A percentile compares a stretch with the other conserved stretches of the same genome.
Evolutionary conservation across 257 asterid species (phyloP).

Genomic region (Buddleja alternifolia): DNA sequence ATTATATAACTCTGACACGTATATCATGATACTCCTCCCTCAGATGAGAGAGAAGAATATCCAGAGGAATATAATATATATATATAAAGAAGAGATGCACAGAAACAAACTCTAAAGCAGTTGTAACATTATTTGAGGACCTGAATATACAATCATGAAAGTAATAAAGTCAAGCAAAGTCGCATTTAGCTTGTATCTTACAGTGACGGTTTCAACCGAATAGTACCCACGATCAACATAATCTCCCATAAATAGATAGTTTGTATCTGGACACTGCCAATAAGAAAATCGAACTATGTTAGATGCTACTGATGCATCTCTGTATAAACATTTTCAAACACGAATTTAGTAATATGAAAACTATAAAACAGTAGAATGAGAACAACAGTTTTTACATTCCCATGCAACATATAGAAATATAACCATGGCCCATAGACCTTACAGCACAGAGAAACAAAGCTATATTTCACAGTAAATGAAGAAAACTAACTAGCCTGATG

Average conservation of each 20-base stretch:
- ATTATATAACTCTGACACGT: constrained; percentile 2
- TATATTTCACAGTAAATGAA: too few relatives aligned
- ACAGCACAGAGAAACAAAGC: too few relatives aligned
- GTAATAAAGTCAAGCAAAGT: background rate
- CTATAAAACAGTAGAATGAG: background rate
- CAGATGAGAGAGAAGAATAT: background rate
- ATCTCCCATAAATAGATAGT: constrained; percentile 71
- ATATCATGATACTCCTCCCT: background rate
- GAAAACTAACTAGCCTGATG: too few relatives aligned
- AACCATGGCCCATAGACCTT: too few relatives aligned
- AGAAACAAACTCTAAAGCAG: background rate
- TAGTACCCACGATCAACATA: constrained; percentile 78
- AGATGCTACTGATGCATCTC: constrained; percentile 2
- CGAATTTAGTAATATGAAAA: background rate
- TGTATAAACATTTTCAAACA: background rate
- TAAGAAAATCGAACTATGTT: constrained; percentile 22
- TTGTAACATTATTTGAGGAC: constrained; percentile 5
- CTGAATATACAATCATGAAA: constrained; percentile 21
- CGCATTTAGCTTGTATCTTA: constrained; percentile 41
- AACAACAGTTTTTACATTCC: background rate
- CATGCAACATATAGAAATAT: background rate
- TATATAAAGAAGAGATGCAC: background rate
- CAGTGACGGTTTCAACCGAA: constrained; percentile 71
- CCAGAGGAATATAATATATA: background rate
- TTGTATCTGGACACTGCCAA: constrained; percentile 70